phyloP scores from a whole-genome alignment of 352 stramenopile species.

The Pelagophyceae sp. region DNA sequence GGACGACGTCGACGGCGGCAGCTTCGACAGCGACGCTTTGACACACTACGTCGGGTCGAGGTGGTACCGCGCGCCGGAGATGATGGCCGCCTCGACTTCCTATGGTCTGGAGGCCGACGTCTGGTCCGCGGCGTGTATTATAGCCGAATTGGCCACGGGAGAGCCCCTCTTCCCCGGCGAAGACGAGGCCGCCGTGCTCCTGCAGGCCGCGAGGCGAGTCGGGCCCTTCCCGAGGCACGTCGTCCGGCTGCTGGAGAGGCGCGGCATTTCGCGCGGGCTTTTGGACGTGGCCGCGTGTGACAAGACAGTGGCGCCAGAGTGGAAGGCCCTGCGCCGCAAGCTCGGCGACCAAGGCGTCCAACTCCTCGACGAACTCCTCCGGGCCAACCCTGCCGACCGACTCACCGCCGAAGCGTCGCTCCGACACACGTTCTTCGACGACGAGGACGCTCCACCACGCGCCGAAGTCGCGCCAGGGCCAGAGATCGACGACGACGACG shows the following conservation, averaged over 20 bases:
- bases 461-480: not conserved
- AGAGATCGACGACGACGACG: conserved; percentile 18
- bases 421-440: not conserved
- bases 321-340: not conserved
- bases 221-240: not conserved
- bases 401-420: conserved; percentile 1
- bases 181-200: conserved; percentile 66
- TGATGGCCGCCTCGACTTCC: conserved; percentile 64
- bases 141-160: conserved; percentile 71
- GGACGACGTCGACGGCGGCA: conserved; percentile 39
- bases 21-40: conserved; percentile 26
- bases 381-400: not conserved
- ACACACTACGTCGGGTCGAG: conserved; percentile 73
- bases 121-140: conserved; percentile 77
- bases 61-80: conserved; percentile 76
- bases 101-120: conserved; percentile 74
- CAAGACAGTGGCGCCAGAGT: not conserved
- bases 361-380: not conserved
- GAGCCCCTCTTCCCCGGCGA: conserved; percentile 71
- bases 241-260: not conserved
- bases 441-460: not conserved
- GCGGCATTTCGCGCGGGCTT: not conserved
- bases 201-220: conserved; percentile 4
- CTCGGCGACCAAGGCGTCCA: not conserved
- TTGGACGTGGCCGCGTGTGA: not conserved